phyloP scores from a whole-genome alignment of 2,329 filamentous ascomycete genomes.

The Pezicula carpinea region DNA sequence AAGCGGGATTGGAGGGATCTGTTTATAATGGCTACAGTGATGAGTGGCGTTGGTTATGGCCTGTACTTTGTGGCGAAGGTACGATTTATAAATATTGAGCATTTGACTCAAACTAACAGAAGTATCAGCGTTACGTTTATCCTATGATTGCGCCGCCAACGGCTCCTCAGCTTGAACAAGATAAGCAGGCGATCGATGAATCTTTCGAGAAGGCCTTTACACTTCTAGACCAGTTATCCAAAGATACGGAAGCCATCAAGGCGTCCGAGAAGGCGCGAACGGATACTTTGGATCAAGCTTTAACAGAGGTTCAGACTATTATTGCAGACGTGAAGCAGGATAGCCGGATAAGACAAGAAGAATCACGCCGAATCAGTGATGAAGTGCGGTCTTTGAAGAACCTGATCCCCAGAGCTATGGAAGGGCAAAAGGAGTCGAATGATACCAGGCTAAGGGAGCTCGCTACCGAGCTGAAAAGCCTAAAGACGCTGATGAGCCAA shows the following conservation, averaged over 20 bases:
- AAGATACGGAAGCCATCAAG: constrained; percentile 87
- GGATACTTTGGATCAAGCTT: constrained; percentile 73
- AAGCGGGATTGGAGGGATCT: constrained; percentile 95
- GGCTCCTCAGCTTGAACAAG: constrained; percentile 86
- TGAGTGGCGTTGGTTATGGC: constrained; percentile 84
- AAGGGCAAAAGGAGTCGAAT: constrained; percentile 79
- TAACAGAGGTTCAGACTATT: constrained; percentile 80
- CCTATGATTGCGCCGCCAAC: constrained; percentile 92
- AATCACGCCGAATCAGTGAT: constrained; percentile 78
- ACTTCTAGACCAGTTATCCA: constrained; percentile 84
- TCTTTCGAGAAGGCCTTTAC: constrained; percentile 90
- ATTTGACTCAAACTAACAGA: neutral
- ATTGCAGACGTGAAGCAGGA: constrained; percentile 77
- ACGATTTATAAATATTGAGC: constrained; percentile 15
- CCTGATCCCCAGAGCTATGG: constrained; percentile 81
- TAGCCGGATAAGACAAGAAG: constrained; percentile 78
- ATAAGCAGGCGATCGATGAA: constrained; percentile 89
- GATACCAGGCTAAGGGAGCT: constrained; percentile 81
- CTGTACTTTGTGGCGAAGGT: constrained; percentile 85
- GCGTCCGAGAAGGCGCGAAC: constrained; percentile 79
- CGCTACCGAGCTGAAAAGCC: constrained; percentile 79
- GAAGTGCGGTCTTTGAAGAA: constrained; percentile 81
- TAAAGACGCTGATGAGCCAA: constrained; percentile 79
- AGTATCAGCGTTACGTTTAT: constrained; percentile 72
- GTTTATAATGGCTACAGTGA: constrained; percentile 99